Evolutionary conservation across 176 grass and related monocot species (phyloP).

Genomic region (Avena insularis): DNA sequence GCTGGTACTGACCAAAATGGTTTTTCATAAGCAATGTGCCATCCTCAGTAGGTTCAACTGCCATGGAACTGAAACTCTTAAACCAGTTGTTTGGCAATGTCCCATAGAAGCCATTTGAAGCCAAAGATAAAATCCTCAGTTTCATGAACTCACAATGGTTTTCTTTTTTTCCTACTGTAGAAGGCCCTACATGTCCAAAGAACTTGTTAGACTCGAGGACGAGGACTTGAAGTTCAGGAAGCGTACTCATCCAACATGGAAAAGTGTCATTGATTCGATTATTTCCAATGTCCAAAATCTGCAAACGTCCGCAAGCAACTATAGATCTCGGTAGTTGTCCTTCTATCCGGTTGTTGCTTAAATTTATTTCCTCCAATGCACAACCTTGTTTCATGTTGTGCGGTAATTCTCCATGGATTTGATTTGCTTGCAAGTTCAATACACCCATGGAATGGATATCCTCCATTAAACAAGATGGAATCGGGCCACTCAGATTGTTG

Average conservation of each 20-base stretch:
- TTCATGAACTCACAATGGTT: neutral
- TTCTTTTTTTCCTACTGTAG: neutral
- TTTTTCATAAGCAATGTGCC: constrained; percentile 44
- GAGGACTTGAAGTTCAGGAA: constrained; percentile 55
- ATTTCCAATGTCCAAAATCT: constrained; percentile 44
- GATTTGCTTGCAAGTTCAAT: constrained; percentile 46
- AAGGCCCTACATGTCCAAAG: neutral
- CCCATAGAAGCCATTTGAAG: constrained; percentile 44
- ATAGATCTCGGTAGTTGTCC: constrained; percentile 47
- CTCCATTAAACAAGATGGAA: constrained; percentile 47
- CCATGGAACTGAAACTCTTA: constrained; percentile 28
- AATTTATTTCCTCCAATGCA: constrained; percentile 26
- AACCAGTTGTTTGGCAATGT: constrained; percentile 33
- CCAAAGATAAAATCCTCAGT: constrained; percentile 33
- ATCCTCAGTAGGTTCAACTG: neutral
- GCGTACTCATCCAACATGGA: constrained; percentile 47
- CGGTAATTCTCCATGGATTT: constrained; percentile 23
- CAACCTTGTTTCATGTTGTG: constrained; percentile 4
- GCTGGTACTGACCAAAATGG: neutral
- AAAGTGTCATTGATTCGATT: constrained; percentile 39
- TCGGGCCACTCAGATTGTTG: constrained; percentile 38
- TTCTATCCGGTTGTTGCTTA: constrained; percentile 41
- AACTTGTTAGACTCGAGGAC: constrained; percentile 44
- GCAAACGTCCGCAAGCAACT: constrained; percentile 21
- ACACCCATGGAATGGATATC: neutral